A percentile compares a stretch with the other conserved stretches of the same genome.
These are phyloP conservation scores for Termitomyces sp. DNA, from an alignment of 768 basidiomycete species.

Conservation along the genomic window DNA sequence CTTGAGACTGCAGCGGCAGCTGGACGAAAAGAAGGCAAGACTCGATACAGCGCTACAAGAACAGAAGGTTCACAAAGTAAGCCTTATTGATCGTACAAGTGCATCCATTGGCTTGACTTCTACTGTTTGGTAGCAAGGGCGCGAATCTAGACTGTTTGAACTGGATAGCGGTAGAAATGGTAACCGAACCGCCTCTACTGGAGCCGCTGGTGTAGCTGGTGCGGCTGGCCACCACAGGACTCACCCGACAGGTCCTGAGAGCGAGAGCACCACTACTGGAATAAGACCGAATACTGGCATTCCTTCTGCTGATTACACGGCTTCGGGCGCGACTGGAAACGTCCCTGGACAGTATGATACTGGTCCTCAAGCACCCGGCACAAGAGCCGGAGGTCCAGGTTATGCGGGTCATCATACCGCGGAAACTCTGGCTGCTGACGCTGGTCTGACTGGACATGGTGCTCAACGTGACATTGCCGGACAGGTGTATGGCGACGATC, in stretches of 20 bases:
- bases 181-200: background rate
- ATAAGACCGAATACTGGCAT: background rate
- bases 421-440: background rate
- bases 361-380: background rate
- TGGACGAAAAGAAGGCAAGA: conserved; percentile 21
- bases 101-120: background rate
- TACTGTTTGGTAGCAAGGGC: conserved; percentile 1
- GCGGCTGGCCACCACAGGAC: background rate
- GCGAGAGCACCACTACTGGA: background rate
- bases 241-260: background rate
- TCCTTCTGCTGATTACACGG: background rate
- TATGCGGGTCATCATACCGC: background rate
- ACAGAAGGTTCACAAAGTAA: conserved; percentile 22
- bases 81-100: background rate
- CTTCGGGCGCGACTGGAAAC: background rate
- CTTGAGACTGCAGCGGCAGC: conserved; percentile 15
- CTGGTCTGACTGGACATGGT: background rate
- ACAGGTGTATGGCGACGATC: background rate
- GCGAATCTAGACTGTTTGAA: conserved; percentile 5
- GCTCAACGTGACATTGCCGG: background rate
- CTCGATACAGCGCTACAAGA: conserved; percentile 19
- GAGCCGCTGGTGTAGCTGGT: background rate
- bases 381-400: background rate
- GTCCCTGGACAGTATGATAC: conserved; percentile 1
- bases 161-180: background rate